Percentiles rank a stretch among this genome's conserved stretches.
phyloP scores from a whole-genome alignment of 441 rosid genomes.

The Pelargonium fulgidum region DNA sequence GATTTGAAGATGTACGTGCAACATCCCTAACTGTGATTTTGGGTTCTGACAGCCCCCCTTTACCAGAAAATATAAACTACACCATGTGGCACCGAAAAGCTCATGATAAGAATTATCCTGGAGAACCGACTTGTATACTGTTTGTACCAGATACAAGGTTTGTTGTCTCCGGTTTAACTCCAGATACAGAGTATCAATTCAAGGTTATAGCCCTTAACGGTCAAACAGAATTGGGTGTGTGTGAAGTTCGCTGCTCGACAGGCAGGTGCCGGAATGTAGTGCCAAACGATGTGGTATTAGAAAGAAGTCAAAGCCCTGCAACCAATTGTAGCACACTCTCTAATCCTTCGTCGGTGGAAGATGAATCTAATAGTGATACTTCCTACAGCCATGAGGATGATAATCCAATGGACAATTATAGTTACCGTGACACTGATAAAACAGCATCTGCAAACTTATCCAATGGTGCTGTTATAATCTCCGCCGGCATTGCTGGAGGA shows the following conservation, averaged over 20 bases:
- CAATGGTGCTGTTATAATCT: slow-evolving; percentile 24
- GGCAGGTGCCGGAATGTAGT: slow-evolving; percentile 34
- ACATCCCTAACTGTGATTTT: slow-evolving; percentile 57
- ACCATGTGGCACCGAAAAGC: slow-evolving; percentile 57
- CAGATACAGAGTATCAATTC: slow-evolving; percentile 55
- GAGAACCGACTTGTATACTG: slow-evolving; percentile 48
- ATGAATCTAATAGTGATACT: slow-evolving; percentile 58
- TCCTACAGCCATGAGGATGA: slow-evolving; percentile 37
- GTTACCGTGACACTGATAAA: slow-evolving; percentile 36
- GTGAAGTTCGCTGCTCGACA: slow-evolving; percentile 51
- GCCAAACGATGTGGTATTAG: slow-evolving; percentile 32
- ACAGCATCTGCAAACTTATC: slow-evolving; percentile 30
- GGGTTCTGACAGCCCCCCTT: slow-evolving; percentile 32
- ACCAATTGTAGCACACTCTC: slow-evolving; percentile 76
- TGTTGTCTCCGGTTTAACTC: slow-evolving; percentile 53
- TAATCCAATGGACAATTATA: slow-evolving; percentile 40
- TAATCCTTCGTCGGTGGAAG: slow-evolving; percentile 76
- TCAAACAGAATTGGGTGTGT: slow-evolving; percentile 38
- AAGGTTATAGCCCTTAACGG: slow-evolving; percentile 46
- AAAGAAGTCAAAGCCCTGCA: slow-evolving; percentile 74
- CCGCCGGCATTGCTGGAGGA: slow-evolving; percentile 24
- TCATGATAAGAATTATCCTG: slow-evolving; percentile 41
- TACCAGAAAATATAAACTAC: slow-evolving; percentile 34
- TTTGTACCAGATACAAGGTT: slow-evolving; percentile 47
- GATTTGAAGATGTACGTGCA: slow-evolving; percentile 53